A percentile compares a stretch with the other conserved stretches of the same genome.
phyloP scores from a whole-genome alignment of 1,284 basidiomycete species.

The Psilocybe mexicana region DNA sequence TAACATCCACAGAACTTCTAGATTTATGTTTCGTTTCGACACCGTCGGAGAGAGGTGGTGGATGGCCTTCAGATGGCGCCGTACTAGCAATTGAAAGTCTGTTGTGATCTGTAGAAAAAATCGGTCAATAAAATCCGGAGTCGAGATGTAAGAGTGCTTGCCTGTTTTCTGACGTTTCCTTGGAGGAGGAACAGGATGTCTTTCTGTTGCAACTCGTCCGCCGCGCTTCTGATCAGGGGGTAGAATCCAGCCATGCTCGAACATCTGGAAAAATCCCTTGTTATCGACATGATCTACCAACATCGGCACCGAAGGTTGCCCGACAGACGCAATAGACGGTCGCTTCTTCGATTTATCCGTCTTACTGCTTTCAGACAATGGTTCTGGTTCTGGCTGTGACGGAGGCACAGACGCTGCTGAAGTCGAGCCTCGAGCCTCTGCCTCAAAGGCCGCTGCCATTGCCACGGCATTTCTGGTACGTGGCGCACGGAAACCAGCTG shows the following conservation, averaged over 20 bases:
- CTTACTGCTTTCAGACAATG: slow-evolving; percentile 11
- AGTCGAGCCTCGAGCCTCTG: slow-evolving; percentile 32
- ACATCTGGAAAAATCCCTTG: slow-evolving; percentile 77
- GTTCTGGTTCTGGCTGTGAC: slow-evolving; percentile 10
- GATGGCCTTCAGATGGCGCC: slow-evolving; percentile 50
- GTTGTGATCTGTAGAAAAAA: slow-evolving; percentile 35
- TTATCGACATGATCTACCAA: slow-evolving; percentile 70
- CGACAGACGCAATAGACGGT: slow-evolving; percentile 27
- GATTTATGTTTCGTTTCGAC: slow-evolving; percentile 18
- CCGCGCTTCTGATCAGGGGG: slow-evolving; percentile 69
- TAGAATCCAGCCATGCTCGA: slow-evolving; percentile 89
- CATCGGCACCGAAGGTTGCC: slow-evolving; percentile 44
- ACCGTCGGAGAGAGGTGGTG: slow-evolving; percentile 28
- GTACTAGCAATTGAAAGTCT: slow-evolving; percentile 53
- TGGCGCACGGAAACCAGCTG: slow-evolving; percentile 46
- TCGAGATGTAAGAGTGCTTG: slow-evolving; percentile 29
- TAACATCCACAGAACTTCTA: slow-evolving; percentile 13
- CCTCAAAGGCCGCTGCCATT: slow-evolving; percentile 44
- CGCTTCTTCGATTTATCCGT: slow-evolving; percentile 25
- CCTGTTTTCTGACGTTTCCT: slow-evolving; percentile 57
- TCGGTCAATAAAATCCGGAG: slow-evolving; percentile 1
- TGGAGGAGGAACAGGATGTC: slow-evolving; percentile 40
- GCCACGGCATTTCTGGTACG: slow-evolving; percentile 45
- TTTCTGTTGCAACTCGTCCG: slow-evolving; percentile 48
- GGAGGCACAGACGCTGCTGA: slow-evolving; percentile 13